These are phyloP conservation scores for Allium cepa DNA, from an alignment of 106 monocot species.

Conservation along the genomic window DNA sequence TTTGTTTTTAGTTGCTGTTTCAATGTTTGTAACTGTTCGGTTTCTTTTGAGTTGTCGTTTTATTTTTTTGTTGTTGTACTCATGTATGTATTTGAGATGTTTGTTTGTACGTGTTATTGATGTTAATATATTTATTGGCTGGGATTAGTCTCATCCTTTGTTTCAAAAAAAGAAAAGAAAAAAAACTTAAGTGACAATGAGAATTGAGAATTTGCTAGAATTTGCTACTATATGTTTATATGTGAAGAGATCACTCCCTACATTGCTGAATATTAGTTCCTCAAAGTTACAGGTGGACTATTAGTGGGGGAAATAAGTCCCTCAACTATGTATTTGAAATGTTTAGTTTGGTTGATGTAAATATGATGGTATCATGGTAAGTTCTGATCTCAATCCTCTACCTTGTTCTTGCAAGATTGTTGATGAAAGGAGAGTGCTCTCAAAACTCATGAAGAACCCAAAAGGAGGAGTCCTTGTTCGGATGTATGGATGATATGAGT, in stretches of 20 bases:
- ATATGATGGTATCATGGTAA: background rate
- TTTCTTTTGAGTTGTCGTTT: no score
- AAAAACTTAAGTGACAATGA: no score
- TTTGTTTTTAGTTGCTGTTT: no score
- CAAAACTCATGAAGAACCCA: conserved; percentile 24
- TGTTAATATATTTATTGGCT: no score
- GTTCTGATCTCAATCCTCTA: background rate
- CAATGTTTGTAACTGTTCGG: no score
- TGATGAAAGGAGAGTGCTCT: conserved; percentile 17
- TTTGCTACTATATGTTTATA: background rate
- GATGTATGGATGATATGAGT: conserved; percentile 45
- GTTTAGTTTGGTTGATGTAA: background rate
- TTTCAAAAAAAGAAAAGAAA: no score
- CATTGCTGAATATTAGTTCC: background rate
- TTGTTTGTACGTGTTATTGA: no score
- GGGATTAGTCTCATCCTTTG: no score
- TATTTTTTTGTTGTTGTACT: no score
- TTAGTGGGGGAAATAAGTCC: background rate
- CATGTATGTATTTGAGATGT: no score
- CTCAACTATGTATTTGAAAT: background rate
- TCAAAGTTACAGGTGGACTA: background rate
- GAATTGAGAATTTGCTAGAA: no score
- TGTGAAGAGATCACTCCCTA: background rate
- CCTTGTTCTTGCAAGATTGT: conserved; percentile 12
- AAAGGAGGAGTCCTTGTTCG: conserved; percentile 35